phyloP scores from a whole-genome alignment of 1,284 basidiomycete genomes.

The Rhodotorula sp. region DNA sequence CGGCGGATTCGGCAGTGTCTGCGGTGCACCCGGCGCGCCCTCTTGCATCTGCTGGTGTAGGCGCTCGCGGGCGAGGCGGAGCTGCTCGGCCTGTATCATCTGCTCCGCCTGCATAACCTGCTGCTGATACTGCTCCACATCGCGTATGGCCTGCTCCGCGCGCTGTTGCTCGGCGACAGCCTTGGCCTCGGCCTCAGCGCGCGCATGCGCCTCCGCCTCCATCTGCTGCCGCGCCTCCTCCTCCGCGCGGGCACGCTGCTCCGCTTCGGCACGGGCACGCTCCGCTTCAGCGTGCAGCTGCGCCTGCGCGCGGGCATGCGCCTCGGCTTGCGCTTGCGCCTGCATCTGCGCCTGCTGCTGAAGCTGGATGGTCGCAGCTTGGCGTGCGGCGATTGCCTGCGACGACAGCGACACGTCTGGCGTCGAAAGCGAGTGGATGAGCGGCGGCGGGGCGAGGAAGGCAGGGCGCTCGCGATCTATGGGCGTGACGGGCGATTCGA shows the following conservation, averaged over 20 bases:
- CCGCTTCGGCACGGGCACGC: constrained; percentile 21
- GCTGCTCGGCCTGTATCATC: constrained; percentile 32
- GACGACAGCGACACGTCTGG: constrained; percentile 24
- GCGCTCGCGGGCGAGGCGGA: constrained; percentile 26
- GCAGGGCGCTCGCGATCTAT: constrained; percentile 5
- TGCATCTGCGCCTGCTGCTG: constrained; percentile 25
- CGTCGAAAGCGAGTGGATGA: constrained; percentile 34
- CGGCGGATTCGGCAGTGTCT: constrained; percentile 22
- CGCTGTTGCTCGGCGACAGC: constrained; percentile 19
- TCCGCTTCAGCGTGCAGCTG: constrained; percentile 30
- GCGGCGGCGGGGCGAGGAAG: constrained; percentile 21
- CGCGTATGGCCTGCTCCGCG: constrained; percentile 26
- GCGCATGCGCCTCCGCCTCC: constrained; percentile 14
- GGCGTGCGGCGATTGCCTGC: constrained; percentile 21
- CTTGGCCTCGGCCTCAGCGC: constrained; percentile 17
- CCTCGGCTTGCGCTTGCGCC: constrained; percentile 19
- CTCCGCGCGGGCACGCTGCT: constrained; percentile 12
- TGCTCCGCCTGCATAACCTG: constrained; percentile 37
- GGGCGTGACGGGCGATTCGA: constrained; percentile 33
- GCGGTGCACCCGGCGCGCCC: constrained; percentile 13
- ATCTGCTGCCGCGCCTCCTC: constrained; percentile 17
- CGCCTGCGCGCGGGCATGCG: constrained; percentile 13
- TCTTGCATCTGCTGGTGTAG: constrained; percentile 38
- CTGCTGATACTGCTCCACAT: constrained; percentile 28
- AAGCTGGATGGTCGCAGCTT: constrained; percentile 9